These are phyloP conservation scores for Ceratobasidium papillatum DNA, from an alignment of 1,284 basidiomycete species.

Conservation along the genomic window DNA sequence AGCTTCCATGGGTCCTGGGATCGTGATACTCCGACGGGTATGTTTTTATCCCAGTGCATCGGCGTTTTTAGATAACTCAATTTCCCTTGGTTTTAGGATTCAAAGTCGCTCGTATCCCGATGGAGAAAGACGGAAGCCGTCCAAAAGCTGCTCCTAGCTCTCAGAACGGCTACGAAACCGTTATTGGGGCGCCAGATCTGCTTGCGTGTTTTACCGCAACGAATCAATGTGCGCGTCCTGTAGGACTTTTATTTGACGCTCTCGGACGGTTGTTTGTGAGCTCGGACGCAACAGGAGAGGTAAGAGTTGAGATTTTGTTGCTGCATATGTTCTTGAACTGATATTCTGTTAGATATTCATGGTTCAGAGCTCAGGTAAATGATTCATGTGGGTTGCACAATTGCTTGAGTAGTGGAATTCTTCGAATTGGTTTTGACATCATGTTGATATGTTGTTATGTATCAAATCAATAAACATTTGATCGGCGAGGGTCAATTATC, in stretches of 20 bases:
- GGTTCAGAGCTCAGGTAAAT: constrained; percentile 23
- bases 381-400: too few species aligned
- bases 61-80: too few species aligned
- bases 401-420: too few species aligned
- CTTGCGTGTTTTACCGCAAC: too few species aligned
- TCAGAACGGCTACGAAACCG: constrained; percentile 8
- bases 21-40: constrained; percentile 26
- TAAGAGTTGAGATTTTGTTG: neutral
- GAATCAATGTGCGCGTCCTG: constrained; percentile 38
- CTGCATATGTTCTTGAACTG: neutral
- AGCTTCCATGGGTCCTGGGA: constrained; percentile 42
- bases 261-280: constrained; percentile 37
- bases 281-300: constrained; percentile 37
- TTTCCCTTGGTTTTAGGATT: neutral
- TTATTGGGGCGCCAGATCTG: constrained; percentile 10
- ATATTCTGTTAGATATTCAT: constrained; percentile 2
- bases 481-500: too few species aligned
- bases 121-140: neutral
- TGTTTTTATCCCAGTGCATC: too few species aligned
- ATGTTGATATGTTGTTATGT: too few species aligned
- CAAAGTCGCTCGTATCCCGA: constrained; percentile 4
- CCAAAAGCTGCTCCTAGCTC: neutral
- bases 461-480: too few species aligned
- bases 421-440: too few species aligned
- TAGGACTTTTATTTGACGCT: constrained; percentile 37